Percentiles rank a stretch among this genome's conserved stretches.
Conservation (phyloP, 306 rosid species). For the Clitoria ternatea region DNA sequence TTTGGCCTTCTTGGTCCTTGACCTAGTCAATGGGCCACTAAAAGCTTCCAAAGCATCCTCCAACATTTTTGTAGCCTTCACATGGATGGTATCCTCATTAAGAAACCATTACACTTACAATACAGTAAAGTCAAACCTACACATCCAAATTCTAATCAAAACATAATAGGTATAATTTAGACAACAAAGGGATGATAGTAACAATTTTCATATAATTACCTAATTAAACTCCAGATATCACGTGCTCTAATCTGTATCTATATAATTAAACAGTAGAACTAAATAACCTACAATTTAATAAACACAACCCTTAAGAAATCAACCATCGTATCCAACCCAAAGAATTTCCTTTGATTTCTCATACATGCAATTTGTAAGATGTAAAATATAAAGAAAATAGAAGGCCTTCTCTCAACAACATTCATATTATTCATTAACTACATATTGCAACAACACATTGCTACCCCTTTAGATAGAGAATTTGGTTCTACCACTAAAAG, state of each 20-base stretch:
- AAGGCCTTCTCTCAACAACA: not conserved
- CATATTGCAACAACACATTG: not conserved
- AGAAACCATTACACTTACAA: conserved; percentile 52
- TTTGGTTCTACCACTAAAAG: not conserved
- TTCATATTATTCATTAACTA: not conserved
- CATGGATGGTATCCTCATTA: too few relatives aligned
- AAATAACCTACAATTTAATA: not conserved
- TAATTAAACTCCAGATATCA: not conserved
- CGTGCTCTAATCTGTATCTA: not conserved
- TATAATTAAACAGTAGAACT: not conserved
- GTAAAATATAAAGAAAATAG: not conserved
- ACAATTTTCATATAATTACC: not conserved
- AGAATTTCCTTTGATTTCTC: not conserved
- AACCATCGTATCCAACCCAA: not conserved
- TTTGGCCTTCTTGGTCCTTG: too few relatives aligned
- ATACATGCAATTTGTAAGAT: not conserved
- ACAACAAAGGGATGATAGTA: not conserved
- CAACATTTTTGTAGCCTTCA: too few relatives aligned
- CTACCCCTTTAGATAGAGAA: not conserved
- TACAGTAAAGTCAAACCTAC: not conserved
- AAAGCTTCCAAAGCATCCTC: too few relatives aligned
- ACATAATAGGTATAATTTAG: not conserved
- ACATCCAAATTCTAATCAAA: not conserved
- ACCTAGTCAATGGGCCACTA: too few relatives aligned
- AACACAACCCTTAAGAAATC: not conserved